These are phyloP conservation scores for Amanita fuliginea DNA, from an alignment of 768 basidiomycete species.

Conservation along the genomic window DNA sequence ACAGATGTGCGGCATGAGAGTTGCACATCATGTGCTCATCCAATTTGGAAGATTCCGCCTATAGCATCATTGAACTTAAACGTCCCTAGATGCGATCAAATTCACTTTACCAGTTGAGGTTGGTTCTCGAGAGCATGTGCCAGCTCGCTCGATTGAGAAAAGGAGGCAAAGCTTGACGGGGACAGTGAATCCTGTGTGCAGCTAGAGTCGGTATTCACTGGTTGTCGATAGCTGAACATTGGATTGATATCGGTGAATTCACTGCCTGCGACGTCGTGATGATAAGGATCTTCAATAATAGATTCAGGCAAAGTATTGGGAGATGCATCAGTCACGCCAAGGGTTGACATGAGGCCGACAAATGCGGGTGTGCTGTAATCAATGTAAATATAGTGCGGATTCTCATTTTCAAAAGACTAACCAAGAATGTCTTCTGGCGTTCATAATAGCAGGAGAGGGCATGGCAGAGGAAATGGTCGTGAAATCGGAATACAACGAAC, in stretches of 20 bases:
- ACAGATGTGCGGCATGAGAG: background rate
- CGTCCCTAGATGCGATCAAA: background rate
- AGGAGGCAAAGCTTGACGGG: constrained; percentile 11
- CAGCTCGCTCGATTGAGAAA: constrained; percentile 18
- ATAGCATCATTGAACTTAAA: background rate
- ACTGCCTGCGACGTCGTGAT: constrained; percentile 14
- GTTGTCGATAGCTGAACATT: background rate
- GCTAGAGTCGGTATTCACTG: constrained; percentile 14
- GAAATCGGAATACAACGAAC: constrained; percentile 37
- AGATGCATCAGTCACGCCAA: constrained; percentile 25
- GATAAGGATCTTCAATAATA: background rate
- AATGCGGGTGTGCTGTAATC: constrained; percentile 24
- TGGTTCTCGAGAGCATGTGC: constrained; percentile 18
- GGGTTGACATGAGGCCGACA: constrained; percentile 29
- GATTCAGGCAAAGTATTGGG: constrained; percentile 8
- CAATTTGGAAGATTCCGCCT: background rate
- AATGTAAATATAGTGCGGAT: constrained; percentile 7
- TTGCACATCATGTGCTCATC: constrained; percentile 4
- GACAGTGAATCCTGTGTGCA: constrained; percentile 13
- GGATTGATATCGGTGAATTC: constrained; percentile 5
- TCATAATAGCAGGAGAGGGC: constrained; percentile 3
- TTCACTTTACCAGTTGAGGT: constrained; percentile 14
- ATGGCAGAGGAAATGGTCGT: constrained; percentile 17
- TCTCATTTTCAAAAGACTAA: constrained; percentile 15
- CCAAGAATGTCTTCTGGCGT: constrained; percentile 30